Conservation (phyloP, 768 basidiomycete species). For the Lactarius evosmus region DNA sequence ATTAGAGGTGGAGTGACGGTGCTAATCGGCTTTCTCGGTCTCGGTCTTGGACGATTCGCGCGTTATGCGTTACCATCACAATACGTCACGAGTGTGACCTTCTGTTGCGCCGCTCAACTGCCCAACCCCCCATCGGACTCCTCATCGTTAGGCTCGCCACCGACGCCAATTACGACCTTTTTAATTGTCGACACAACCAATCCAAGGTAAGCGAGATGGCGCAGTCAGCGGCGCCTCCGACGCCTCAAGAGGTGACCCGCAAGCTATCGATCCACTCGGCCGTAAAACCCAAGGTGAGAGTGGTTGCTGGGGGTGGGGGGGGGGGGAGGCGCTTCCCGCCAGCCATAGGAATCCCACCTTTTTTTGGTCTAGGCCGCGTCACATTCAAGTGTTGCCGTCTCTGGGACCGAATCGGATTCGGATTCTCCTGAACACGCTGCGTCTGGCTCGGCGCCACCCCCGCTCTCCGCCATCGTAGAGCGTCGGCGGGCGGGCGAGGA, state of each 20-base stretch:
- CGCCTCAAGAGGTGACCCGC: slow-evolving; percentile 81
- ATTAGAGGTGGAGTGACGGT: neutral
- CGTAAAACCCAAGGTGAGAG: slow-evolving; percentile 44
- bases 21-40: neutral
- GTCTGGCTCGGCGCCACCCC: slow-evolving; percentile 15
- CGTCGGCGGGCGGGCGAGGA: slow-evolving; percentile 40
- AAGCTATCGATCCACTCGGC: slow-evolving; percentile 78
- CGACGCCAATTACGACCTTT: slow-evolving; percentile 1
- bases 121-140: neutral
- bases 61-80: slow-evolving; percentile 11
- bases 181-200: neutral
- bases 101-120: slow-evolving; percentile 4
- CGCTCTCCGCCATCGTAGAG: slow-evolving; percentile 73
- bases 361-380: slow-evolving; percentile 32
- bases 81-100: slow-evolving; percentile 12
- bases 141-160: slow-evolving; percentile 16
- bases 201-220: slow-evolving; percentile 7
- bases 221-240: slow-evolving; percentile 57
- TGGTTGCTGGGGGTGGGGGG: neutral
- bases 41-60: neutral
- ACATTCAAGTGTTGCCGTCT: slow-evolving; percentile 41
- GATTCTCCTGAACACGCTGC: slow-evolving; percentile 56
- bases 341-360: slow-evolving; percentile 20
- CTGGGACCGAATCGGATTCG: slow-evolving; percentile 84
- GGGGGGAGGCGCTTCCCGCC: slow-evolving; percentile 14